Evolutionary conservation across 192 early-diverging fungal genomes (phyloP).

Genomic region (Podila epigama): DNA sequence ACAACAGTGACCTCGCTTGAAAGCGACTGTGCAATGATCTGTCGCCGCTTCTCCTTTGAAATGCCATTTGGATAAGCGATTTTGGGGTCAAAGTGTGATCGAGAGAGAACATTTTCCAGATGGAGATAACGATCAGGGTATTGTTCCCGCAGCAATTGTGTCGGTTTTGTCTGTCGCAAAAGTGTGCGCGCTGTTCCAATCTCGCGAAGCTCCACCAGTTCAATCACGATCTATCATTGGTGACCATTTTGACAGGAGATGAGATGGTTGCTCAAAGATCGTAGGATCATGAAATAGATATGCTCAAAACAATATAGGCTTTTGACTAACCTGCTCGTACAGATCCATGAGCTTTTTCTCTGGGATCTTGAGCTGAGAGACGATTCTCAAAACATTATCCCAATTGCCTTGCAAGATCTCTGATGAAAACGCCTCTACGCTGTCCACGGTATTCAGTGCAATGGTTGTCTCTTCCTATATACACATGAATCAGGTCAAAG

Average conservation of each 20-base stretch:
- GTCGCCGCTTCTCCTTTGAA: slow-evolving; percentile 77
- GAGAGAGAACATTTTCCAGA: slow-evolving; percentile 80
- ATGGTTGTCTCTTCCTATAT: slow-evolving; percentile 80
- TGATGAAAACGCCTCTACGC: slow-evolving; percentile 70
- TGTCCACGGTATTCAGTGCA: slow-evolving; percentile 88
- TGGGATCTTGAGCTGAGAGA: slow-evolving; percentile 71
- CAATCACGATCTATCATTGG: slow-evolving; percentile 75
- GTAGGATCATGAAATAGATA: neutral
- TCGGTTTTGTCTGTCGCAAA: slow-evolving; percentile 89
- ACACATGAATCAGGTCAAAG: too few species aligned
- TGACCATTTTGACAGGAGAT: neutral
- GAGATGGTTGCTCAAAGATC: neutral
- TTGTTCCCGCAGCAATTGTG: slow-evolving; percentile 79
- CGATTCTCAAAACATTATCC: slow-evolving; percentile 83
- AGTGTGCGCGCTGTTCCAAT: slow-evolving; percentile 82
- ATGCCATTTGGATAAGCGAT: slow-evolving; percentile 71
- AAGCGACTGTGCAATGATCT: slow-evolving; percentile 75
- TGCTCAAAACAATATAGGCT: neutral
- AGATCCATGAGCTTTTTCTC: slow-evolving; percentile 79
- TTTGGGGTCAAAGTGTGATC: slow-evolving; percentile 73
- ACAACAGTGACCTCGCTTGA: slow-evolving; percentile 74
- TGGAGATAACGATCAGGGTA: slow-evolving; percentile 84
- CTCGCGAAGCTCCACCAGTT: slow-evolving; percentile 86
- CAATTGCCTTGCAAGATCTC: slow-evolving; percentile 85
- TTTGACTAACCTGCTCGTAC: slow-evolving; percentile 80